These are phyloP conservation scores for Erysimum cheiri DNA, from an alignment of 441 rosid genomes.

Conservation along the genomic window DNA sequence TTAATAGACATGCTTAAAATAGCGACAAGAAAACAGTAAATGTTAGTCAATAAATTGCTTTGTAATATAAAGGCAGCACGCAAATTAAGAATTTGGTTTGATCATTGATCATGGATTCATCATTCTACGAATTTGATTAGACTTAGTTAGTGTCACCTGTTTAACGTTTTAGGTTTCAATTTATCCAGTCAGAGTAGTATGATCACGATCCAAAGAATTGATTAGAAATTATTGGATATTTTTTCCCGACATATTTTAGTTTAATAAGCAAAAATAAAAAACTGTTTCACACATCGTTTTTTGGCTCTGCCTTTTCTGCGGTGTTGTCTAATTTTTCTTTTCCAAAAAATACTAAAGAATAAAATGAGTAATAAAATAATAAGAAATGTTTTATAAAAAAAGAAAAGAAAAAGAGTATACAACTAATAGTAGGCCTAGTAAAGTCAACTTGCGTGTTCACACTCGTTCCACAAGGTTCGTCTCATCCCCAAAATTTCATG, in stretches of 20 bases:
- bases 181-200: not conserved
- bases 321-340: not conserved
- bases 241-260: not conserved
- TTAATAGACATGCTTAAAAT: conserved; percentile 5
- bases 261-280: not conserved
- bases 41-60: conserved; percentile 15
- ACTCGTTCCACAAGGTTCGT: conserved; percentile 41
- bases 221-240: not conserved
- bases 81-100: not conserved
- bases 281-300: not conserved
- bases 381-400: not conserved
- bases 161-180: not conserved
- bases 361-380: conserved; percentile 22
- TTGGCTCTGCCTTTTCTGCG: not conserved
- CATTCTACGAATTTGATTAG: not conserved
- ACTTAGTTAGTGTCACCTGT: not conserved
- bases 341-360: not conserved
- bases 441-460: conserved; percentile 52
- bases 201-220: not conserved
- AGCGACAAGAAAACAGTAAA: not conserved
- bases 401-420: not conserved
- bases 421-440: not conserved
- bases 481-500: conserved; percentile 26
- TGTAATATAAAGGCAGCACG: conserved; percentile 1
- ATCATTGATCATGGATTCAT: not conserved